Evolutionary conservation across 768 basidiomycete species (phyloP), one percentile per base, ranked within the genome.

Genomic region (Trichaptum fuscoviolaceum): DNA sequence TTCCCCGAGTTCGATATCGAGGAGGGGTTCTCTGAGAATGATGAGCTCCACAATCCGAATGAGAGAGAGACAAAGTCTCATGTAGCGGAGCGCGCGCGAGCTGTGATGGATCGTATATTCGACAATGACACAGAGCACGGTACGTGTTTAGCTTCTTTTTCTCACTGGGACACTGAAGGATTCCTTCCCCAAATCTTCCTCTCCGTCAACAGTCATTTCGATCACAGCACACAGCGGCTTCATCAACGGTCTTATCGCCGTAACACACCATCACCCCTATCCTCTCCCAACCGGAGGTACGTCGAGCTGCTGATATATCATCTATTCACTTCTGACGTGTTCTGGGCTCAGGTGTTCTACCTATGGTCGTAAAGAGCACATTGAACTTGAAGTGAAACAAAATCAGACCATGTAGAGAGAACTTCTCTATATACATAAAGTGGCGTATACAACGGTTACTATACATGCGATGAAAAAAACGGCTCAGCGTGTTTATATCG

Each of bases 171-270:
- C 26, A n/a, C 35, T 58, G 9, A 58, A 59, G 26, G 7, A n/a
- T 57, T 26, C 24, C 42, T 25, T 26, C 62, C 10, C 57, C 12
- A 8, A 26, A 57, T 64, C 26, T 59, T 66, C 20, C 62, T 63
- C 57, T 42, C 12, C n/a, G 23, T 7, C 63, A 17, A 36, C 42
- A 91, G 90, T 84, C 69, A 82, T 91, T 20, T 87, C 88, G 4
- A 82, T 91, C 66, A 89, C 88, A 0, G 83, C 85, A 0, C 91
- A 92, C 71, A 80, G 84, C 20, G 87, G 84, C 0, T 83, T 87
- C 67, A 87, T 88, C 58, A 80, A 82, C 58, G 85, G 82, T 0
- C 83, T 90, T 63, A 69, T 89, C 69, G 75, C 72, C 3, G 80
- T 80, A 0, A 74, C 85, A 30, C 83, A 79, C 4, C 81, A 86